Conservation (phyloP, 2,329 filamentous ascomycete species). For the Lasiodiplodia hormozganensis region DNA sequence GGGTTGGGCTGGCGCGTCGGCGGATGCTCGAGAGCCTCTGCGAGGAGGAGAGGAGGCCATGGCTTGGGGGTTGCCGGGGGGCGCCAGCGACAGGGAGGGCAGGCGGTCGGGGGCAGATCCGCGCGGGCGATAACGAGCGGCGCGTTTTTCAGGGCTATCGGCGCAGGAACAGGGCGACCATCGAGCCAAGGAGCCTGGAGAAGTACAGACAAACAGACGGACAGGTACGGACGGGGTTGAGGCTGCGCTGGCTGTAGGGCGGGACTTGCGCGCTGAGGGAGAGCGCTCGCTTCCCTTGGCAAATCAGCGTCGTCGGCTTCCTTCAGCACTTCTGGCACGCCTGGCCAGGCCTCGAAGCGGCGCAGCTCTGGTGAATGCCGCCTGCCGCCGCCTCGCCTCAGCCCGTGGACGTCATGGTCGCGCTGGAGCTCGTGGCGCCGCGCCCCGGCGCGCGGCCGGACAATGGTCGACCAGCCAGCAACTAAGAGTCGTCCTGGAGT, state of each 20-base stretch:
- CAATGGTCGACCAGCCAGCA: background rate
- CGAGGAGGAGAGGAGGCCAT: slow-evolving; percentile 30
- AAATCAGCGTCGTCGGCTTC: slow-evolving; percentile 23
- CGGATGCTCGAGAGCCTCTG: slow-evolving; percentile 26
- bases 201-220: slow-evolving; percentile 7
- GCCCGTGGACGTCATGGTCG: slow-evolving; percentile 17
- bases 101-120: slow-evolving; percentile 25
- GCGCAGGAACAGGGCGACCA: slow-evolving; percentile 23
- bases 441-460: background rate
- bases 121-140: slow-evolving; percentile 26
- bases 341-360: slow-evolving; percentile 14
- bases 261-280: slow-evolving; percentile 28
- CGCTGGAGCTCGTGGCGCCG: slow-evolving; percentile 2
- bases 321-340: slow-evolving; percentile 14
- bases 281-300: slow-evolving; percentile 23
- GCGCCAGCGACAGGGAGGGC: slow-evolving; percentile 19
- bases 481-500: background rate
- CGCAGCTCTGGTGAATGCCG: slow-evolving; percentile 7
- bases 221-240: slow-evolving; percentile 26
- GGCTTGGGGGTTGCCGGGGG: slow-evolving; percentile 26
- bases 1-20: slow-evolving; percentile 26
- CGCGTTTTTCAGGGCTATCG: slow-evolving; percentile 3
- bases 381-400: slow-evolving; percentile 8
- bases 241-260: slow-evolving; percentile 28
- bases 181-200: slow-evolving; percentile 17